Evolutionary conservation across 371 early-diverging fungal genomes (phyloP), one percentile per base, ranked within the genome.

Genomic region (Circinella minor): DNA sequence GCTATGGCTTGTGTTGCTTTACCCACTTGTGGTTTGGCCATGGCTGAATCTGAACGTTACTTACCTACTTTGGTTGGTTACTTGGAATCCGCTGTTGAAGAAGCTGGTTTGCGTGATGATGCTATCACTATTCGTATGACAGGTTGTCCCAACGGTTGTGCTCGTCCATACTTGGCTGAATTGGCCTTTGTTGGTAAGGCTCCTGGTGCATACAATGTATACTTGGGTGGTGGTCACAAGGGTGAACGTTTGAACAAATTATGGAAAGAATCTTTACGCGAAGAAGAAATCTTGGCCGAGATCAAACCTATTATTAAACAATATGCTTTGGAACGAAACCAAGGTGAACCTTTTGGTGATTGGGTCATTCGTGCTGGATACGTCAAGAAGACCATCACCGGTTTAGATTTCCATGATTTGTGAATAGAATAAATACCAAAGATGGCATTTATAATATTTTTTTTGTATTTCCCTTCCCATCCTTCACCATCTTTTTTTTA

Each of bases 11-110:
- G 97, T 81, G 96, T 94, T 17, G 96, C 97, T 43, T 86, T 97
- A 71, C 97, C 97, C 4, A 96, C 96, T 17, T 96, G 97, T 81
- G 92, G 89, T 66, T 84, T 96, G 68, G 97, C 97, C 48, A 95
- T 97, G 95, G 97, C 97, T 66, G 97, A 97, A 88, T 91, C 93
- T 43, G 97, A 97, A 85, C 93, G 97, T 61, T 96, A 97, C 84
- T 82, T 97, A 72, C 97, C 96, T 61, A 81, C 85, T 54, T 84
- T 97, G 66, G 91, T 97, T 46, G 82, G 81, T 20, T 86, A 84
- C 74, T 84, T 97, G 62, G 97, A 97, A 77, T 71, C 80, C 0
- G 80, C 90, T 18, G 82, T 97, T 66, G 93, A 93, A 71, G 92
- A 89, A 67, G 81, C 89, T 54, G 96, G 96, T 39, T 78, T 97